Evolutionary conservation across 2,329 filamentous ascomycete genomes (phyloP).

Genomic region (Alternaria alternata): DNA sequence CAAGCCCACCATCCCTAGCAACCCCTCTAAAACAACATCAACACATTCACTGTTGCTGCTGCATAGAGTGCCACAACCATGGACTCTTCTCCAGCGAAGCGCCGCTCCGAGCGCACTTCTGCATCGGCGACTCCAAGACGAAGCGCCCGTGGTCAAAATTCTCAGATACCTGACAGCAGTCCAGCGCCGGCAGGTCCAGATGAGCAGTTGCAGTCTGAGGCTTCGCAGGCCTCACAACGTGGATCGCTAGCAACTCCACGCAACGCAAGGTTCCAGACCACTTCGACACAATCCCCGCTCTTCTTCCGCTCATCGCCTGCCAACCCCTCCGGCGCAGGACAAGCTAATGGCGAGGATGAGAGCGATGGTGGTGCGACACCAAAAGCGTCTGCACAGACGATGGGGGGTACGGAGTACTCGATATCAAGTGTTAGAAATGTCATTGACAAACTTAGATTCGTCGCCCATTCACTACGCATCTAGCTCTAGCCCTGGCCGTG

Average conservation of each 20-base stretch:
- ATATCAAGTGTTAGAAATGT: slow-evolving; percentile 6
- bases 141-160: slow-evolving; percentile 61
- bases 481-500: slow-evolving; percentile 84
- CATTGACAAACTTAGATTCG: slow-evolving; percentile 68
- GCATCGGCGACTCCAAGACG: slow-evolving; percentile 65
- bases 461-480: slow-evolving; percentile 91
- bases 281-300: slow-evolving; percentile 73
- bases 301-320: slow-evolving; percentile 73
- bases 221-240: slow-evolving; percentile 50
- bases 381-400: slow-evolving; percentile 66
- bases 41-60: slow-evolving; percentile 8
- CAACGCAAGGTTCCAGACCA: slow-evolving; percentile 53
- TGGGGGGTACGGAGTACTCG: slow-evolving; percentile 65
- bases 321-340: slow-evolving; percentile 53
- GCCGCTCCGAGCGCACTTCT: slow-evolving; percentile 63
- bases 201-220: slow-evolving; percentile 54
- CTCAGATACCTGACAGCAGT: slow-evolving; percentile 63
- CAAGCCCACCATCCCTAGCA: slow-evolving; percentile 25
- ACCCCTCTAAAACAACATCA: slow-evolving; percentile 17
- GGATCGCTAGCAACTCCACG: slow-evolving; percentile 58
- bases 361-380: slow-evolving; percentile 74
- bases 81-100: slow-evolving; percentile 67
- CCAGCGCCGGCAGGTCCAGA: slow-evolving; percentile 54
- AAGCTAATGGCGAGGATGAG: slow-evolving; percentile 53
- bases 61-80: slow-evolving; percentile 50